Evolutionary conservation across 106 monocot genomes (phyloP), one percentile per base, ranked within the genome.

Genomic region (Chionographis japonica): DNA sequence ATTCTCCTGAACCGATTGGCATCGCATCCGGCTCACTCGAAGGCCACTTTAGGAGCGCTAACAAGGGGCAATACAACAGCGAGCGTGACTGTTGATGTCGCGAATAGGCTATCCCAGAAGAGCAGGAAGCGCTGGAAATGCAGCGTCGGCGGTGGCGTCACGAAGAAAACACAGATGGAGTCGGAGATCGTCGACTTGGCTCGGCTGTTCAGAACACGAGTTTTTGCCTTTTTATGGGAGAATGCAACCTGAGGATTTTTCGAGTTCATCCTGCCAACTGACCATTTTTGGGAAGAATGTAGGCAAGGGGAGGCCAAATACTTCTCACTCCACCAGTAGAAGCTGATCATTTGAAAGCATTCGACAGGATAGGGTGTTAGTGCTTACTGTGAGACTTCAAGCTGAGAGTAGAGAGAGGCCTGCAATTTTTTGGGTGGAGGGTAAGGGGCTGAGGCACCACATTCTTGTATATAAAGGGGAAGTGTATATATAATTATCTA

Each of bases 1-100:
- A 95, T 95, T 76, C 82, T 95, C 12, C 73, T 95, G 35, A 95
- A 95, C 61, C 83, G 95, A 6, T 63, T 95, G 58, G 77, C 84
- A 60, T 89, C 95, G 52, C 80, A 86, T 69, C 75, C 78, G 9
- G n/a, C 40, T 38, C 82, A 76, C 72, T 82, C 95, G 16, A 89
- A 76, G 40, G 50, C 65, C 17, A 80, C 80, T 3, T 41, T 95
- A 67, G 84, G 78, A 42, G 82, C 70, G 41, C 70, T 95, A 52
- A 92, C 84, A 10, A 57, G 79, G n/a, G 75, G 67, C 15, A 74
- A 74, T 19, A 6, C 75, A 36, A 84, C 75, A 46, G 71, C 80
- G 42, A 82, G 80, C 40, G 66, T 82, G 69, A 82, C 78, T 6
- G 63, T 95, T 37, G 86, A 91, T 40, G 75, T 88, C 61, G 84